phyloP scores from a whole-genome alignment of 2,329 filamentous ascomycete genomes.

The Meredithiella fracta region DNA sequence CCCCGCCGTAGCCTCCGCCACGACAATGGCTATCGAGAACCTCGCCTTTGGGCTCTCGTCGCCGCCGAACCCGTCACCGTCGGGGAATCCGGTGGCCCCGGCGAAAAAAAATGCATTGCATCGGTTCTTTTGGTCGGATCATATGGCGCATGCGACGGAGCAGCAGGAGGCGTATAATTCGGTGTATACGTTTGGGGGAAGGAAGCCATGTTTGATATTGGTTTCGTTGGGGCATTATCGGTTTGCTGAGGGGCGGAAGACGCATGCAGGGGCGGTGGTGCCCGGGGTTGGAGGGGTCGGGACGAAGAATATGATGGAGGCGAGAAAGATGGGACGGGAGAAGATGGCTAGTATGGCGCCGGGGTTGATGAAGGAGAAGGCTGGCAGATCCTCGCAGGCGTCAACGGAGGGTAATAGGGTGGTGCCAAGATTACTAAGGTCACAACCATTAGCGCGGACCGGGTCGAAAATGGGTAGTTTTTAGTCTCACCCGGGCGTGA shows the following conservation, averaged over 20 bases:
- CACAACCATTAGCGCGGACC: not conserved
- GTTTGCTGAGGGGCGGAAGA: not conserved
- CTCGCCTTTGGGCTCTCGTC: not conserved
- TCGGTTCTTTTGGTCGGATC: not conserved
- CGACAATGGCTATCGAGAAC: not conserved
- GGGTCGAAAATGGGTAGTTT: not conserved
- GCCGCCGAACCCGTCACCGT: not conserved
- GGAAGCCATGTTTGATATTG: not conserved
- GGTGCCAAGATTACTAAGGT: not conserved
- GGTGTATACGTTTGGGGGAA: not conserved
- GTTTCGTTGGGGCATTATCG: not conserved
- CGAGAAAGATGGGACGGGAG: not conserved
- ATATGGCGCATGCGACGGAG: not conserved
- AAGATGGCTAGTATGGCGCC: not conserved
- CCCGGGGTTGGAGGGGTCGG: not conserved
- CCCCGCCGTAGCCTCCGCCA: not conserved
- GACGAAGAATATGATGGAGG: not conserved
- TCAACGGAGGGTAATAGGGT: not conserved
- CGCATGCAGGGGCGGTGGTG: not conserved
- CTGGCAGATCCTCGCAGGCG: not conserved
- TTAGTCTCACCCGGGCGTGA: not conserved
- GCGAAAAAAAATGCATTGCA: not conserved
- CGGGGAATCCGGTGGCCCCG: no score
- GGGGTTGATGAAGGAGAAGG: not conserved
- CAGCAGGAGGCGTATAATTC: not conserved